Percentiles rank a stretch among this genome's conserved stretches.
These are phyloP conservation scores for Ochetophila trinervis DNA, from an alignment of 306 rosid species.

Conservation along the genomic window DNA sequence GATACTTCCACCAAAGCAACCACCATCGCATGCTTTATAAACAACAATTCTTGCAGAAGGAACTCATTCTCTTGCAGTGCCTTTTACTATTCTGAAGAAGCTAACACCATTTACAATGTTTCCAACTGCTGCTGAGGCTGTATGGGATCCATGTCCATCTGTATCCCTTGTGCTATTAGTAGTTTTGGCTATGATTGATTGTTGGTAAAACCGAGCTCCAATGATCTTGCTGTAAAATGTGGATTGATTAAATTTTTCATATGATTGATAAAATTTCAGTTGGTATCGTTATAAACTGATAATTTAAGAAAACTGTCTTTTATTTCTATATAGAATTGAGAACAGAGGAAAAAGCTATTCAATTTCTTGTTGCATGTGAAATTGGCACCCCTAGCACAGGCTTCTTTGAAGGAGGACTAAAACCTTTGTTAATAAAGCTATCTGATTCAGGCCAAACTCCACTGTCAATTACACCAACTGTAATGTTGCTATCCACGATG, in stretches of 20 bases:
- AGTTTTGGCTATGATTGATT: no score
- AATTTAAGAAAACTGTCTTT: neutral
- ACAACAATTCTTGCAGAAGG: slow-evolving; percentile 27
- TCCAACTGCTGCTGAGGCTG: slow-evolving; percentile 34
- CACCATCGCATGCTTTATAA: slow-evolving; percentile 16
- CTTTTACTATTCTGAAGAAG: slow-evolving; percentile 23
- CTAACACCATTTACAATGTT: slow-evolving; percentile 6
- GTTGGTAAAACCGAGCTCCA: slow-evolving; percentile 11
- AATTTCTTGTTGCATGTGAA: slow-evolving; percentile 35
- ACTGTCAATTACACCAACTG: slow-evolving; percentile 16
- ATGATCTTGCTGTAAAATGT: slow-evolving; percentile 19
- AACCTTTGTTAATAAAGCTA: slow-evolving; percentile 28
- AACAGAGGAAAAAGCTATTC: neutral
- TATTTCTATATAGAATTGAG: no score
- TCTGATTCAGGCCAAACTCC: slow-evolving; percentile 37
- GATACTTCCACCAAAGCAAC: slow-evolving; percentile 13
- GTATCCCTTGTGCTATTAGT: slow-evolving; percentile 20
- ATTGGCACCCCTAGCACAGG: slow-evolving; percentile 22
- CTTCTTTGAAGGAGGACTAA: slow-evolving; percentile 25
- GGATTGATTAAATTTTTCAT: neutral
- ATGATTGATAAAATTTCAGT: neutral
- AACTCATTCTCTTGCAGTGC: slow-evolving; percentile 38
- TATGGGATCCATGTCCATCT: slow-evolving; percentile 29
- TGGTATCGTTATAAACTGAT: no score
- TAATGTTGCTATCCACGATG: slow-evolving; percentile 4